Conservation (phyloP, 1,284 basidiomycete genomes). For the Cryptococcus hybrid region DNA sequence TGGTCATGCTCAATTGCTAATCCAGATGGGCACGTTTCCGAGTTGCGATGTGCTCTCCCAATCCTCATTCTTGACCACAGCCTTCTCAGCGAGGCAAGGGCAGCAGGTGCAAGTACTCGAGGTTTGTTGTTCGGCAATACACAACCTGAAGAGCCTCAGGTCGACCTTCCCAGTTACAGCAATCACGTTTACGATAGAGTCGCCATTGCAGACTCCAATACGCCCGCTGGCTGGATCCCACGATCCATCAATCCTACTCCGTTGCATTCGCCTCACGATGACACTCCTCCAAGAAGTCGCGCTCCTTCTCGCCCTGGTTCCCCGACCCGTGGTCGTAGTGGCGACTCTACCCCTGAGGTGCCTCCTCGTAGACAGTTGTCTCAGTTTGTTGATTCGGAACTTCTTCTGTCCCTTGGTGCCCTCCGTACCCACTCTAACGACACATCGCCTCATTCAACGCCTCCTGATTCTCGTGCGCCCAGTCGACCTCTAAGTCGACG, state of each 20-base stretch:
- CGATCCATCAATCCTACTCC: constrained; percentile 24
- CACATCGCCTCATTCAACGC: constrained; percentile 40
- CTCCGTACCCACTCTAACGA: constrained; percentile 30
- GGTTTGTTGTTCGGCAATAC: constrained; percentile 61
- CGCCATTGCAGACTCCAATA: constrained; percentile 67
- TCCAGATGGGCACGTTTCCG: constrained; percentile 82
- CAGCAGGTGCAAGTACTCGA: constrained; percentile 67
- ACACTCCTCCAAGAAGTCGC: constrained; percentile 39
- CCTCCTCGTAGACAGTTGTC: constrained; percentile 54
- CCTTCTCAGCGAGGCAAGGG: constrained; percentile 69
- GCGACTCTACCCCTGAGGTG: constrained; percentile 12
- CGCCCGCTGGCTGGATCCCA: constrained; percentile 25
- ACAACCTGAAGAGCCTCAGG: constrained; percentile 58
- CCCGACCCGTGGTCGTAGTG: constrained; percentile 21
- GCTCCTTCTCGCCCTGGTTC: constrained; percentile 45
- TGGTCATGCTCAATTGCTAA: constrained; percentile 68
- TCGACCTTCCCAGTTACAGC: constrained; percentile 78
- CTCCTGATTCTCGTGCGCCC: constrained; percentile 41
- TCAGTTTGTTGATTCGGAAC: constrained; percentile 77
- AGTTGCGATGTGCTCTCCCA: constrained; percentile 86
- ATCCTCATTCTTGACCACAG: constrained; percentile 73
- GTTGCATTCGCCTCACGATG: constrained; percentile 22
- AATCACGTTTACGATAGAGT: constrained; percentile 86
- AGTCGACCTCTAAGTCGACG: constrained; percentile 42
- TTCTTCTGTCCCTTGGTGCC: constrained; percentile 63